Conservation (phyloP, 441 rosid genomes). For the Bocquillonia castaneifolia region DNA sequence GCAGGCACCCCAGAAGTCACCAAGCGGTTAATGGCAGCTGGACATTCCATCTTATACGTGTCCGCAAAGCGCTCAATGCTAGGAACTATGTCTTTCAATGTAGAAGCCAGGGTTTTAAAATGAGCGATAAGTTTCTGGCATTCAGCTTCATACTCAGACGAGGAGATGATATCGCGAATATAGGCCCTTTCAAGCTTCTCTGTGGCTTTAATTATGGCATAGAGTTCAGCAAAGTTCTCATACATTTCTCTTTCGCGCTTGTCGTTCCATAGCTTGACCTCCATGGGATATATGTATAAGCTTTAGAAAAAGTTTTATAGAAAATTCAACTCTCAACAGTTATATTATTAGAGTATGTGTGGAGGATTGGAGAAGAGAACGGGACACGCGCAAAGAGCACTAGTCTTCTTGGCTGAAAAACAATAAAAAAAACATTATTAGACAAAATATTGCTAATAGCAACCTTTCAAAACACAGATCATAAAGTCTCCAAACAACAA, state of each 20-base stretch:
- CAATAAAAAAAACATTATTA: slow-evolving; percentile 17
- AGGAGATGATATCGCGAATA: slow-evolving; percentile 63
- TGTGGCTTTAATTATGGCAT: slow-evolving; percentile 89
- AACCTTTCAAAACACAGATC: slow-evolving; percentile 5
- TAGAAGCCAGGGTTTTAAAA: slow-evolving; percentile 73
- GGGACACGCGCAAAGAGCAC: slow-evolving; percentile 97
- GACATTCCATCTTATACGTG: slow-evolving; percentile 92
- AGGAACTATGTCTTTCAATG: slow-evolving; percentile 78
- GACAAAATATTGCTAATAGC: background rate
- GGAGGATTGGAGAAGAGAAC: slow-evolving; percentile 92
- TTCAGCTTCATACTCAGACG: slow-evolving; percentile 72
- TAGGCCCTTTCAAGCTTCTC: slow-evolving; percentile 94
- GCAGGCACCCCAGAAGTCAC: slow-evolving; percentile 94
- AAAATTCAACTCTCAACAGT: slow-evolving; percentile 13
- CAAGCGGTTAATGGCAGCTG: slow-evolving; percentile 76
- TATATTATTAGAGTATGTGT: slow-evolving; percentile 15
- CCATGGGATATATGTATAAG: slow-evolving; percentile 42
- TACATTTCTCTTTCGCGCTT: slow-evolving; percentile 97
- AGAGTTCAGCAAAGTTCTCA: slow-evolving; percentile 89
- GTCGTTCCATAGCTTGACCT: slow-evolving; percentile 92
- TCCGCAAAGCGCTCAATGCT: slow-evolving; percentile 85
- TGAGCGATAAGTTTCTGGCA: slow-evolving; percentile 92
- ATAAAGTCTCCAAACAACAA: background rate
- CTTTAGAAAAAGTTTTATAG: background rate
- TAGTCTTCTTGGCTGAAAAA: slow-evolving; percentile 38